Percentiles rank a stretch among this genome's conserved stretches.
phyloP scores from a whole-genome alignment of 768 basidiomycete genomes.

The Daedaleopsis nitida region DNA sequence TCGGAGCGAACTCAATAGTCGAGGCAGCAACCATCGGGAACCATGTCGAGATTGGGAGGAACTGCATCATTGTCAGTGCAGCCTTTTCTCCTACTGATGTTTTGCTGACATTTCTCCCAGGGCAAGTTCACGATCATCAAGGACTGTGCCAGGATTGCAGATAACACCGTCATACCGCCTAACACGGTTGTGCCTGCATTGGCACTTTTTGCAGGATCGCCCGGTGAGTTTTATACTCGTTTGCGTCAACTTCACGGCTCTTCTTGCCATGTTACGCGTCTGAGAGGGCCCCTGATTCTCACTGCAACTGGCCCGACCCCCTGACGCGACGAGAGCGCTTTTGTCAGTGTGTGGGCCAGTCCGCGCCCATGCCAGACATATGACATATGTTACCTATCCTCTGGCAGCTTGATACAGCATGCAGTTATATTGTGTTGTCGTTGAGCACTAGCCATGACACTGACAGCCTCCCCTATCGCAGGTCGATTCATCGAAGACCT shows the following conservation, averaged over 20 bases:
- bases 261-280: too few species aligned
- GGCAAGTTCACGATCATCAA: constrained; percentile 97
- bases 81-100: neutral
- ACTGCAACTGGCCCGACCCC: too few species aligned
- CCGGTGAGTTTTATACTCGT: constrained; percentile 54
- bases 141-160: constrained; percentile 88
- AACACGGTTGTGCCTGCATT: constrained; percentile 92
- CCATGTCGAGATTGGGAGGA: constrained; percentile 92
- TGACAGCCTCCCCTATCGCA: constrained; percentile 29
- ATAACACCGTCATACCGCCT: constrained; percentile 87
- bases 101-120: constrained; percentile 40
- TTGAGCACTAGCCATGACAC: too few species aligned
- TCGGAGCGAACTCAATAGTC: constrained; percentile 84
- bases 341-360: neutral
- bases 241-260: too few species aligned
- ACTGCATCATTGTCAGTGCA: constrained; percentile 84
- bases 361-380: too few species aligned
- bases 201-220: constrained; percentile 83
- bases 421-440: too few species aligned
- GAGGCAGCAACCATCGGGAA: constrained; percentile 96
- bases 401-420: too few species aligned
- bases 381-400: too few species aligned
- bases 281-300: neutral
- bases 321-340: too few species aligned
- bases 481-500: constrained; percentile 83